Conservation (phyloP, 306 rosid genomes). For the Vigna trinervia region DNA sequence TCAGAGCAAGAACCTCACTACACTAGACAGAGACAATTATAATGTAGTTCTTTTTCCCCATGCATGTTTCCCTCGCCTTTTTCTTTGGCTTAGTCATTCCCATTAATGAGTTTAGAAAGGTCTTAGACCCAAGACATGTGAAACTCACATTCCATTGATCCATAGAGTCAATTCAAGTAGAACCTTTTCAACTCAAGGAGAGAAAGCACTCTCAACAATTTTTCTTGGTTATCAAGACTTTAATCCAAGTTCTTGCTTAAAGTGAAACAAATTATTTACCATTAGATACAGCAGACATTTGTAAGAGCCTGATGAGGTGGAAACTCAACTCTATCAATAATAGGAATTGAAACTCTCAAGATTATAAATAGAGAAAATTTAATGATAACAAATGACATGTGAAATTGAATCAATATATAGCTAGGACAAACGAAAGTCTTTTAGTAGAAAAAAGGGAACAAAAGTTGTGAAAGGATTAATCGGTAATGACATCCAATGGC, state of each 20-base stretch:
- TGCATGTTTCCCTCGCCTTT: not conserved
- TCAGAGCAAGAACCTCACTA: slow-evolving; percentile 29
- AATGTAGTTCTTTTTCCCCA: slow-evolving; percentile 13
- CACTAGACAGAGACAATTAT: slow-evolving; percentile 21
- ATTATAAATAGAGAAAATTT: not conserved
- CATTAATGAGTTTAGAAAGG: not conserved
- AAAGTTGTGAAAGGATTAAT: slow-evolving; percentile 13
- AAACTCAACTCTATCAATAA: slow-evolving; percentile 28
- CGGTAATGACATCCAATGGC: not conserved
- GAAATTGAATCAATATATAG: slow-evolving; percentile 20
- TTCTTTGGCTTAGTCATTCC: slow-evolving; percentile 25
- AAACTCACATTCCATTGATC: not conserved
- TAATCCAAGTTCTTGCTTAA: not conserved
- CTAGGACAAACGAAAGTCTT: not conserved
- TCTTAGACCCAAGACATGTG: not conserved
- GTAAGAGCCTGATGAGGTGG: slow-evolving; percentile 12
- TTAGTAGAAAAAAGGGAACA: not conserved
- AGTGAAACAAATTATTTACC: not conserved
- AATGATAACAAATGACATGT: slow-evolving; percentile 12
- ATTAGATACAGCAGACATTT: not conserved
- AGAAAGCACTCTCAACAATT: not conserved
- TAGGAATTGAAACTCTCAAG: not conserved
- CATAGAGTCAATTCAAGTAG: not conserved
- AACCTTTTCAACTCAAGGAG: not conserved
- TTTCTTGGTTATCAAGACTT: not conserved